These are phyloP conservation scores for Spinellus fusiger DNA, from an alignment of 192 early-diverging fungal genomes.

Conservation along the genomic window DNA sequence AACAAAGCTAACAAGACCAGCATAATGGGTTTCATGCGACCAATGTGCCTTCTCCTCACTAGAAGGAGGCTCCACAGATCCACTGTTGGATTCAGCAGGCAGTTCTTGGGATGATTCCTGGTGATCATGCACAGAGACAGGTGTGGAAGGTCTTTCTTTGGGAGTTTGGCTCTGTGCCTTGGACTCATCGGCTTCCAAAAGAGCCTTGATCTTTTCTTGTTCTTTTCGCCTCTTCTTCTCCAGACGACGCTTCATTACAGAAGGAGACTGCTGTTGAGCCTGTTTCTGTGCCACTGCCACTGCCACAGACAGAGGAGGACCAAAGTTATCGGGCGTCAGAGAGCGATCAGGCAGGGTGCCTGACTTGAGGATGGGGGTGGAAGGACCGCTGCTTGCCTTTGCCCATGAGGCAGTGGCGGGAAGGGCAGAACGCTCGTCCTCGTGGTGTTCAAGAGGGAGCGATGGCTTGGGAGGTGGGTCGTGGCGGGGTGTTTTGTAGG, in stretches of 20 bases:
- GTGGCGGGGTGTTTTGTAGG: constrained; percentile 8
- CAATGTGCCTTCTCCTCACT: not conserved
- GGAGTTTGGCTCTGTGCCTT: not conserved
- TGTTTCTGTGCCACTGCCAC: constrained; percentile 28
- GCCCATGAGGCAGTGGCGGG: constrained; percentile 60
- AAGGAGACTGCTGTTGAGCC: constrained; percentile 16
- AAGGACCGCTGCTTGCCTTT: constrained; percentile 29
- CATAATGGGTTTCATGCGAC: not conserved
- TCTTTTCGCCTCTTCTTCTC: constrained; percentile 31
- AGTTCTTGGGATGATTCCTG: not conserved
- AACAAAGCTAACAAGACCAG: constrained; percentile 22
- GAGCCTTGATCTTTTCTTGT: not conserved
- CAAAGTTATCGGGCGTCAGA: constrained; percentile 34
- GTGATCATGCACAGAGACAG: too few species aligned
- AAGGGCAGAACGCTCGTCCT: constrained; percentile 41
- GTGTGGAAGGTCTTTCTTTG: not conserved
- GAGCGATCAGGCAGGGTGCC: constrained; percentile 20
- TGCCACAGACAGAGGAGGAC: constrained; percentile 30
- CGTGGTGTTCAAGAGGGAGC: not conserved
- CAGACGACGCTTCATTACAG: constrained; percentile 11
- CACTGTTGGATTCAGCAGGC: not conserved
- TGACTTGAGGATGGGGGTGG: constrained; percentile 24
- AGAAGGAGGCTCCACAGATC: not conserved
- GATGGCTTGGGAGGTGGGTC: not conserved
- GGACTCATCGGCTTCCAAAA: not conserved